Conservation (phyloP, 805 yeast species). For the Wickerhamomyces sydowiorum region DNA sequence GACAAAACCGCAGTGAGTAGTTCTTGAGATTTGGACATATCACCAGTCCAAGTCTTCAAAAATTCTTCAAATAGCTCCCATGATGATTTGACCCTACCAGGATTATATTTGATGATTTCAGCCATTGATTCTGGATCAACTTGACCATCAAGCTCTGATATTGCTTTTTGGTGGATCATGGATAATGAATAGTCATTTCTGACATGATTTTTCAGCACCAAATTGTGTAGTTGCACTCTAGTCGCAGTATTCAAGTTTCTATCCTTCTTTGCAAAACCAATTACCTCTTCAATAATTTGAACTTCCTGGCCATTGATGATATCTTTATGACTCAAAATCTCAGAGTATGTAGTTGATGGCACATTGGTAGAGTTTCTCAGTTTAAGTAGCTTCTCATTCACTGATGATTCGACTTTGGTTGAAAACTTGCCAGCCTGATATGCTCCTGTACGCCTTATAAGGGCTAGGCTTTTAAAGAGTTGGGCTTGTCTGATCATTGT, state of each 20-base stretch:
- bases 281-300: background rate
- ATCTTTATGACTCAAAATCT: background rate
- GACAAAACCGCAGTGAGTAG: background rate
- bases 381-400: background rate
- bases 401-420: background rate
- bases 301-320: background rate
- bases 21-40: background rate
- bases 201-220: slow-evolving; percentile 22
- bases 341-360: background rate
- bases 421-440: background rate
- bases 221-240: slow-evolving; percentile 18
- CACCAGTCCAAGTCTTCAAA: background rate
- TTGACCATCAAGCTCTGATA: slow-evolving; percentile 13
- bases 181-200: slow-evolving; percentile 23
- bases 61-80: slow-evolving; percentile 32
- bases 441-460: background rate
- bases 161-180: slow-evolving; percentile 18
- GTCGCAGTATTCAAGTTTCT: background rate
- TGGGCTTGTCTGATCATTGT: background rate
- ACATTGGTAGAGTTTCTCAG: background rate
- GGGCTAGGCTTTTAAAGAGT: background rate
- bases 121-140: slow-evolving; percentile 16
- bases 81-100: slow-evolving; percentile 41
- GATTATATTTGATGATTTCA: slow-evolving; percentile 33
- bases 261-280: background rate